Base-by-base conservation (phyloP, 2,329 filamentous ascomycete genomes). In the Chalara sp. region DNA sequence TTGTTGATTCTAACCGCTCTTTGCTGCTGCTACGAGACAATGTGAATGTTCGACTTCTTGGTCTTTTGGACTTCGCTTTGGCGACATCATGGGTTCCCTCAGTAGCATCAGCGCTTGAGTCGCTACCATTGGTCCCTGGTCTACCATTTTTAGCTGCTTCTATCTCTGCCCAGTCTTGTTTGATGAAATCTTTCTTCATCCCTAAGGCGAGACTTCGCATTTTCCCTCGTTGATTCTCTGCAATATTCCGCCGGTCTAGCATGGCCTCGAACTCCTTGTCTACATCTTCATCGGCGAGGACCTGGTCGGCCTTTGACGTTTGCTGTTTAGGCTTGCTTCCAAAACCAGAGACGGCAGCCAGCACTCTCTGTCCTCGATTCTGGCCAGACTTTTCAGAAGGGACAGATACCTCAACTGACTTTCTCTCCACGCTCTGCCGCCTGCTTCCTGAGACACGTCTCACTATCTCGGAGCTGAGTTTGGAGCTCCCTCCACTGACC, bases 181-280 rank as follows among this genome's bases (percentile, higher is more conserved):
- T 84, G 61, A 97, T 90, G 62, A 99, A 95, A 64, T 97, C 91
- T 65, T 90, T 88, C 70, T 99, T 99, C 72, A 97, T 91, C 35
- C 87, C 86, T 57, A 89, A 79, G 56, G 88, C 89, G 53, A 99
- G 74, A 51, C 84, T 91, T 44, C 92, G 81, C 90, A 99, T 96
- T 71, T 95, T 95, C 68, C 92, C 89, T 50, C 92, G 80, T 75
- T 96, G 90, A 57, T 96, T 87, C 63, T 95, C 88, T 3, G 92
- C 91, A 49, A 97, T 95, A 62, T 97, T 96, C 56, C 92, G 81
- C 13, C 91, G 83, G 65, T 96, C 89, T 68, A 95, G 67, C 68
- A 81, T 76, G 3, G 77, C 80, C 60, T 84, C 80, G 45, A 82
- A 74, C 55, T 81, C 78, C 51, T 68, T 70, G 54, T 79, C 72